Evolutionary conservation across 2,329 filamentous ascomycete species (phyloP).

Genomic region (Sclerotinia subarctica): DNA sequence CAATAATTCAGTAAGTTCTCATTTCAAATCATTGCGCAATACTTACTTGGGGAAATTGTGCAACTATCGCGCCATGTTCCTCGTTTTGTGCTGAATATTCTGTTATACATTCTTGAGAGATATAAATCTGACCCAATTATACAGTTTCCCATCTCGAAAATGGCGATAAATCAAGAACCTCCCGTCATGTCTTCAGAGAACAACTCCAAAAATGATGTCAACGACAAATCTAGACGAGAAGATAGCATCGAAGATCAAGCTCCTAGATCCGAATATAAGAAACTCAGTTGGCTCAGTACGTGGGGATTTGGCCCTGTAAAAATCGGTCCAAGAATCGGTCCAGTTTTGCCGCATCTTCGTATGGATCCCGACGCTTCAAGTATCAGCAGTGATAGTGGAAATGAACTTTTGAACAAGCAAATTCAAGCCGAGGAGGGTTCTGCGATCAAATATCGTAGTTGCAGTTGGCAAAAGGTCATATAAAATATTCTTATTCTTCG

Average conservation of each 20-base stretch:
- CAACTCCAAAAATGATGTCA: slow-evolving; percentile 5
- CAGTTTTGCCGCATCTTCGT: slow-evolving; percentile 36
- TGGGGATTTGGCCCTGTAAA: slow-evolving; percentile 17
- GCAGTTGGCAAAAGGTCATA: slow-evolving; percentile 75
- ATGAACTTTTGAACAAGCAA: slow-evolving; percentile 54
- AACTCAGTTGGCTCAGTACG: slow-evolving; percentile 12
- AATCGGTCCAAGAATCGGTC: slow-evolving; percentile 33
- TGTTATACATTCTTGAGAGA: neutral
- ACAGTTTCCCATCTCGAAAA: slow-evolving; percentile 17
- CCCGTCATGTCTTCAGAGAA: neutral
- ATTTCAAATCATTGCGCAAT: slow-evolving; percentile 3
- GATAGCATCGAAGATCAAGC: neutral
- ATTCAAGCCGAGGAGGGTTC: slow-evolving; percentile 72
- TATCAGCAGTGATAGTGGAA: slow-evolving; percentile 28
- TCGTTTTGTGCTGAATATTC: neutral
- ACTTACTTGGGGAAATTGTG: neutral
- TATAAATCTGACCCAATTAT: neutral
- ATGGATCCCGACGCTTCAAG: slow-evolving; percentile 29
- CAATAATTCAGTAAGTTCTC: slow-evolving; percentile 20
- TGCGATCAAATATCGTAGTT: slow-evolving; percentile 87
- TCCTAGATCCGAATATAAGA: neutral
- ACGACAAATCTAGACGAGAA: slow-evolving; percentile 1
- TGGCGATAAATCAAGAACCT: slow-evolving; percentile 15
- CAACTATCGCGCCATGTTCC: slow-evolving; percentile 3
- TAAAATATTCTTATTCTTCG: slow-evolving; percentile 43